Evolutionary conservation across 305 asterid genomes (phyloP).

Genomic region (Fraxinus latifolia): DNA sequence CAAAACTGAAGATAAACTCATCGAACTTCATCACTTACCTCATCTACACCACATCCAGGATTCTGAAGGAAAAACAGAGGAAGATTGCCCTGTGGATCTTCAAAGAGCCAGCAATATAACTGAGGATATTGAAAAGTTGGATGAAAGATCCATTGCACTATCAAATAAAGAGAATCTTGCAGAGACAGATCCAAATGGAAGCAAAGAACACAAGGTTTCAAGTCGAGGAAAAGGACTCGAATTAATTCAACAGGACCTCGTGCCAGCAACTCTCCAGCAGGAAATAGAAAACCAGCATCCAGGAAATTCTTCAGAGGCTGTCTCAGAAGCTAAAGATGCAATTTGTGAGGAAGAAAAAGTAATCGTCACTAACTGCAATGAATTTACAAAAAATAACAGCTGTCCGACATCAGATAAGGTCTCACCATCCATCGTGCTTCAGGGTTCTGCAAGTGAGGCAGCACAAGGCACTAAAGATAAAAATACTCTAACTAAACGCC

Average conservation of each 20-base stretch:
- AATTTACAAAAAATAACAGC: slow-evolving; percentile 8
- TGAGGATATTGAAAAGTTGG: slow-evolving; percentile 15
- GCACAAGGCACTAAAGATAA: slow-evolving; percentile 21
- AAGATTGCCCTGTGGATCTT: slow-evolving; percentile 17
- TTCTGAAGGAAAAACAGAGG: slow-evolving; percentile 21
- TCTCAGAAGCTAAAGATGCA: slow-evolving; percentile 21
- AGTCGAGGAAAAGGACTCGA: slow-evolving; percentile 19
- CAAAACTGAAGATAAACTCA: slow-evolving; percentile 22
- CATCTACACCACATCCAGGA: slow-evolving; percentile 12
- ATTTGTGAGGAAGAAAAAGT: slow-evolving; percentile 18
- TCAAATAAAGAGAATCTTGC: slow-evolving; percentile 22
- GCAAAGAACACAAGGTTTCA: slow-evolving; percentile 3
- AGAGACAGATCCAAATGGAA: slow-evolving; percentile 15
- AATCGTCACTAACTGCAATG: slow-evolving; percentile 7
- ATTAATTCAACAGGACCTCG: slow-evolving; percentile 12
- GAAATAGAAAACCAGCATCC: slow-evolving; percentile 29
- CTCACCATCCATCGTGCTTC: slow-evolving; percentile 20
- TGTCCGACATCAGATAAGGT: slow-evolving; percentile 9
- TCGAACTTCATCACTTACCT: slow-evolving; percentile 19
- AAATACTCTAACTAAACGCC: slow-evolving; percentile 23
- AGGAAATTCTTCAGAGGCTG: slow-evolving; percentile 23
- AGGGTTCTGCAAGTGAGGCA: slow-evolving; percentile 23
- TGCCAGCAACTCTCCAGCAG: slow-evolving; percentile 10
- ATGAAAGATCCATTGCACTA: slow-evolving; percentile 22
- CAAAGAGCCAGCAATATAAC: slow-evolving; percentile 19